phyloP scores from a whole-genome alignment of 1,284 basidiomycete species.

The Cutaneotrichosporon sp. region DNA sequence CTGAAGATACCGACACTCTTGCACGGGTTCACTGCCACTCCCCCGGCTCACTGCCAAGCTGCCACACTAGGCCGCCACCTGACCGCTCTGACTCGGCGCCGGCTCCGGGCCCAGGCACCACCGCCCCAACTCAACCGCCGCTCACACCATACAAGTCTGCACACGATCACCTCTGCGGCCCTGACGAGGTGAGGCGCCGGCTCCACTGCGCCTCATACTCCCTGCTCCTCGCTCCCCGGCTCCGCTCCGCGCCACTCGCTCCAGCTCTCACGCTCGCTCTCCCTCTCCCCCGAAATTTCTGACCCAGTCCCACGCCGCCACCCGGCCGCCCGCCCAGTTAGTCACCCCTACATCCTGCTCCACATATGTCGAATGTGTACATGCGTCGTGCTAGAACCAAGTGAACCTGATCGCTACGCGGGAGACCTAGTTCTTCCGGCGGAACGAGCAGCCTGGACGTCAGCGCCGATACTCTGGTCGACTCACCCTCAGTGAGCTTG shows the following conservation, averaged over 20 bases:
- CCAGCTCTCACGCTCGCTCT: background rate
- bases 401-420: slow-evolving; percentile 22
- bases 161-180: background rate
- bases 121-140: background rate
- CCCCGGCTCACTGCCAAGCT: too few species aligned
- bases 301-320: background rate
- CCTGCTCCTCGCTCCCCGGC: too few species aligned
- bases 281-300: too few species aligned
- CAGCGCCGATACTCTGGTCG: too few species aligned
- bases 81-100: background rate
- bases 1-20: too few species aligned
- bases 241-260: too few species aligned
- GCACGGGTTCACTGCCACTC: too few species aligned
- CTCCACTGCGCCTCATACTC: too few species aligned
- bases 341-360: background rate
- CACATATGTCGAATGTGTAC: slow-evolving; percentile 31
- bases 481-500: slow-evolving; percentile 92
- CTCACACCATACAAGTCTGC: background rate
- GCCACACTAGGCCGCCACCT: background rate
- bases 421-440: slow-evolving; percentile 55
- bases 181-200: too few species aligned
- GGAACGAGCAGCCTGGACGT: slow-evolving; percentile 56
- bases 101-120: slow-evolving; percentile 4
- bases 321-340: background rate
- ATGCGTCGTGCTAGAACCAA: slow-evolving; percentile 31